These are phyloP conservation scores for Neonectria magnoliae DNA, from an alignment of 2,329 filamentous ascomycete genomes.

Conservation along the genomic window DNA sequence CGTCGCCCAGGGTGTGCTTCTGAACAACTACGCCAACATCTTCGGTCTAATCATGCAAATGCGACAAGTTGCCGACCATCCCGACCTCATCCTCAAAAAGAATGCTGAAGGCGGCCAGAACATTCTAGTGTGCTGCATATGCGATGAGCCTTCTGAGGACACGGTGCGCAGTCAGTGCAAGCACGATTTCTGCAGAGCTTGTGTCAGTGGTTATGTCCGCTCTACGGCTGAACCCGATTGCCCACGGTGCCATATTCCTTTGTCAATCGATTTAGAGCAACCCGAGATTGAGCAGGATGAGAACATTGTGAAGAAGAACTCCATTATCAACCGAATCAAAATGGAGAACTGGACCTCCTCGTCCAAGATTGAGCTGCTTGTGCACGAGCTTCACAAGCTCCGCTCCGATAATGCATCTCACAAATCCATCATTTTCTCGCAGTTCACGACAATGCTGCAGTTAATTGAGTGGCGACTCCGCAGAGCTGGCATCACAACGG, in stretches of 20 bases:
- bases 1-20: conserved; percentile 89
- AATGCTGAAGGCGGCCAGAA: conserved; percentile 88
- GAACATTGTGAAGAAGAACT: conserved; percentile 87
- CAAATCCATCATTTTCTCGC: conserved; percentile 97
- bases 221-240: conserved; percentile 84
- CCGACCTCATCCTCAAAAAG: conserved; percentile 92
- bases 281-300: conserved; percentile 95
- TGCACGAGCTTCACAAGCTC: conserved; percentile 92
- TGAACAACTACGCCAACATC: conserved; percentile 99
- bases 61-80: conserved; percentile 97
- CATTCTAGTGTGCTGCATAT: conserved; percentile 90
- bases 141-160: conserved; percentile 95
- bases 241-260: conserved; percentile 88
- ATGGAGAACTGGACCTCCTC: conserved; percentile 99
- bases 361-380: conserved; percentile 96
- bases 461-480: conserved; percentile 96
- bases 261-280: conserved; percentile 93
- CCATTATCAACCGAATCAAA: conserved; percentile 97
- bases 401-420: conserved; percentile 92
- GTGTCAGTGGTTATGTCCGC: conserved; percentile 67
- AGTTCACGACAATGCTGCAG: conserved; percentile 97
- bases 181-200: conserved; percentile 72
- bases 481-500: conserved; percentile 95
- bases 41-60: conserved; percentile 99
- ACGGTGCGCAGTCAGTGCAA: conserved; percentile 91